Evolutionary conservation across 78 protist genomes (phyloP), one percentile per base, ranked within the genome.

Genomic region (Dictyostelium discoideum): DNA sequence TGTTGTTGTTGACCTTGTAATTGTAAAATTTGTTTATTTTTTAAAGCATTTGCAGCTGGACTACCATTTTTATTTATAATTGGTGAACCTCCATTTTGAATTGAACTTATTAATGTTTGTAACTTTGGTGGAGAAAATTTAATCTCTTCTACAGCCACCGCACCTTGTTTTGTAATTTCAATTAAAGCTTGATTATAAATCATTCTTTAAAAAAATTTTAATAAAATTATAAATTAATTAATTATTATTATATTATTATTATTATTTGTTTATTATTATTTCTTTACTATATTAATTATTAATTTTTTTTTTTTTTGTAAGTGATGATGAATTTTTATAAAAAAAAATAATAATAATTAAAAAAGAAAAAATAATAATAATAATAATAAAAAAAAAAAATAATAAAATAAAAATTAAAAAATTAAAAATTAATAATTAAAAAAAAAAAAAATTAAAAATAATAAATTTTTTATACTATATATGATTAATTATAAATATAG

Each of bases 91-190:
- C 48, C 48, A 42, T 37, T 79, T 26, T 69, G 77, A 5, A 26
- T 24, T 26, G 32, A 29, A 37, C 24, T 37, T 5, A 74, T 74
- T 13, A 74, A 74, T 6, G 87, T 22, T 84, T 84, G 87, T 16
- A n/a, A 6, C 24, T 89, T 89, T 13, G 86, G 48, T 46, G 86
- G 87, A 13, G 87, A 29, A 26, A 89, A 40, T 81, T 84, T 89
- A 32, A 89, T 40, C 24, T 89, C 94, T 29, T 89, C 94, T 7
- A 89, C 94, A 16, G 94, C 94, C 0, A 89, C 87, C 2, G 94
- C 94, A 32, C 87, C 87, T 89, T 89, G 94, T 46, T 89, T 89
- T 9, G 57, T 81, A 48, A 89, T 89, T 80, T 89, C 94, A 8
- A 65, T 72, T 8, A 89, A 14, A n/a, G 90, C 44, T 69, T 85